Evolutionary conservation across 331 rosid genomes (phyloP).

Genomic region (Arachis monticola): DNA sequence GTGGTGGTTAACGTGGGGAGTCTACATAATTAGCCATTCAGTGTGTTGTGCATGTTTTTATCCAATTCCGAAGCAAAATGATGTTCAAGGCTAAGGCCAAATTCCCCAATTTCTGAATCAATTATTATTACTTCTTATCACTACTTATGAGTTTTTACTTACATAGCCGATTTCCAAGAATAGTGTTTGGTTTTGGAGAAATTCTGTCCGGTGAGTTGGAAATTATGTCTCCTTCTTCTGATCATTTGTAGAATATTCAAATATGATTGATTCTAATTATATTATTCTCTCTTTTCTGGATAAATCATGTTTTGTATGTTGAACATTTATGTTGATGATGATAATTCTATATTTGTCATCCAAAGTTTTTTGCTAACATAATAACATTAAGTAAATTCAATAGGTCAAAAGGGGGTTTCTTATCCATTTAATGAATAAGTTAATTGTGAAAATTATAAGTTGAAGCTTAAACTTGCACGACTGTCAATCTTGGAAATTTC

Average conservation of each 20-base stretch:
- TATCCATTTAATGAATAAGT: constrained; percentile 17
- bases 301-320: constrained; percentile 31
- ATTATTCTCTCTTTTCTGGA: background rate
- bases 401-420: background rate
- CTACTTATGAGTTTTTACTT: too few relatives aligned
- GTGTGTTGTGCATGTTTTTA: too few relatives aligned
- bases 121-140: too few relatives aligned
- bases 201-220: constrained; percentile 83
- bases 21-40: too few relatives aligned
- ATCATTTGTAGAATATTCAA: background rate
- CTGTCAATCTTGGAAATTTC: background rate
- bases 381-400: background rate
- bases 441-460: constrained; percentile 4
- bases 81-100: too few relatives aligned
- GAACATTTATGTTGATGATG: constrained; percentile 20
- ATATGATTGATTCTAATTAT: constrained; percentile 19
- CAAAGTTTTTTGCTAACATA: constrained; percentile 6
- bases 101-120: too few relatives aligned
- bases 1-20: too few relatives aligned
- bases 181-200: constrained; percentile 49
- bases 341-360: constrained; percentile 2
- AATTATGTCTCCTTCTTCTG: constrained; percentile 14
- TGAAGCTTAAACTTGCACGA: background rate
- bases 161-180: too few relatives aligned
- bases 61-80: too few relatives aligned